A percentile compares a stretch with the other conserved stretches of the same genome.
Conservation (phyloP, 371 early-diverging fungal genomes). For the Chytridium lagenaria region DNA sequence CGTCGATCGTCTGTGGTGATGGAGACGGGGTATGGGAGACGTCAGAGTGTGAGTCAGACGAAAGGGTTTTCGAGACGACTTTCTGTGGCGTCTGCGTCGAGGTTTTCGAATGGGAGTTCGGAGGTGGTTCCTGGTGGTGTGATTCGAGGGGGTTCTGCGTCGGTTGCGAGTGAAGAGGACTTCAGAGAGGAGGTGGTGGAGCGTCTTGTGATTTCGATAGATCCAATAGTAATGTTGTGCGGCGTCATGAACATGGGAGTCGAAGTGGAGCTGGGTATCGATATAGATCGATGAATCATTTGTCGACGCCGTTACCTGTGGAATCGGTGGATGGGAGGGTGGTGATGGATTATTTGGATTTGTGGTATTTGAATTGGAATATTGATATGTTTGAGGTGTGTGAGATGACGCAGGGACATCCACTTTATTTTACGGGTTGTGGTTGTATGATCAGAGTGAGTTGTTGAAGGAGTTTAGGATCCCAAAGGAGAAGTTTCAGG, state of each 20-base stretch:
- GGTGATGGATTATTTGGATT: constrained; percentile 43
- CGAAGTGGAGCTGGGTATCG: not conserved
- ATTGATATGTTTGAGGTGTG: constrained; percentile 47
- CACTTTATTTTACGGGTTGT: constrained; percentile 46
- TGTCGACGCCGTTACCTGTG: not conserved
- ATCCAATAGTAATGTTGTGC: not conserved
- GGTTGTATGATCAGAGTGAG: constrained; percentile 41
- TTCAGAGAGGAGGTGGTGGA: not conserved
- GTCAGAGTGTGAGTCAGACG: not conserved
- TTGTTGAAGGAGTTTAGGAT: constrained; percentile 33
- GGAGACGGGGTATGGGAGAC: too few relatives aligned
- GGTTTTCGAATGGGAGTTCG: not conserved
- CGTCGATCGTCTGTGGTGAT: not conserved
- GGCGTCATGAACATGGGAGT: not conserved
- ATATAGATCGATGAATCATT: not conserved
- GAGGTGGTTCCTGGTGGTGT: not conserved
- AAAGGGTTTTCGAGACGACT: not conserved
- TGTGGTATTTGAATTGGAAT: constrained; percentile 47
- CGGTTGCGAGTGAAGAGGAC: not conserved
- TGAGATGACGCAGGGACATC: constrained; percentile 49
- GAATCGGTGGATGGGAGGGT: constrained; percentile 10
- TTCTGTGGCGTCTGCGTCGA: not conserved
- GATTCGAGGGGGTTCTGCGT: not conserved
- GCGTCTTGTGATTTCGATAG: not conserved
- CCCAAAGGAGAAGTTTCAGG: constrained; percentile 36